A percentile compares a stretch with the other conserved stretches of the same genome.
These are phyloP conservation scores for Podochytrium sp. DNA, from an alignment of 192 early-diverging fungal genomes.

Conservation along the genomic window DNA sequence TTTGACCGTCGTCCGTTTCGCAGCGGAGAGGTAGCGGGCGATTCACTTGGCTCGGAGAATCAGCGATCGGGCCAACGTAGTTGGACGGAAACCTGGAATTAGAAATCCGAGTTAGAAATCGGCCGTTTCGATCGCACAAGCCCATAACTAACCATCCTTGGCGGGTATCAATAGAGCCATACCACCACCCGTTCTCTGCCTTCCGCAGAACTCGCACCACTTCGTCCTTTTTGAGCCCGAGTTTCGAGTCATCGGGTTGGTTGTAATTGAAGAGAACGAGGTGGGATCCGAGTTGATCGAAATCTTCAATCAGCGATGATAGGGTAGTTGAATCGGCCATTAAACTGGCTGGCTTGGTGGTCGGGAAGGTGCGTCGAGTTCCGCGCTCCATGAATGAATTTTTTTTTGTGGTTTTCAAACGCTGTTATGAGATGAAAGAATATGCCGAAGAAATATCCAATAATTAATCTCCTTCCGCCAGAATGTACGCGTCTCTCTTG, in stretches of 20 bases:
- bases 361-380: too few relatives aligned
- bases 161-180: background rate
- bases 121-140: background rate
- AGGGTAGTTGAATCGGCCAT: too few relatives aligned
- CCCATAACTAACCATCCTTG: background rate
- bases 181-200: constrained; percentile 8
- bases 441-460: too few relatives aligned
- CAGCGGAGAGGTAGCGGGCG: too few relatives aligned
- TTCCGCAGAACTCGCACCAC: background rate
- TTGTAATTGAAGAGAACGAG: background rate
- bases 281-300: background rate
- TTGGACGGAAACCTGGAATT: constrained; percentile 64
- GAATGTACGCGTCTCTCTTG: too few relatives aligned
- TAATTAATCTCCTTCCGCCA: too few relatives aligned
- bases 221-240: background rate
- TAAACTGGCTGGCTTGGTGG: too few relatives aligned
- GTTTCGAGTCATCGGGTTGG: background rate
- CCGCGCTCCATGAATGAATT: too few relatives aligned
- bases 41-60: too few relatives aligned
- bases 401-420: too few relatives aligned
- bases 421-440: too few relatives aligned
- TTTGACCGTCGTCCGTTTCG: constrained; percentile 36
- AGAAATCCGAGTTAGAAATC: background rate
- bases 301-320: too few relatives aligned
- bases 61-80: constrained; percentile 38